Evolutionary conservation across 1,139 yeast species (phyloP), one percentile per base, ranked within the genome.

Genomic region (Sugiyamaella sp.): DNA sequence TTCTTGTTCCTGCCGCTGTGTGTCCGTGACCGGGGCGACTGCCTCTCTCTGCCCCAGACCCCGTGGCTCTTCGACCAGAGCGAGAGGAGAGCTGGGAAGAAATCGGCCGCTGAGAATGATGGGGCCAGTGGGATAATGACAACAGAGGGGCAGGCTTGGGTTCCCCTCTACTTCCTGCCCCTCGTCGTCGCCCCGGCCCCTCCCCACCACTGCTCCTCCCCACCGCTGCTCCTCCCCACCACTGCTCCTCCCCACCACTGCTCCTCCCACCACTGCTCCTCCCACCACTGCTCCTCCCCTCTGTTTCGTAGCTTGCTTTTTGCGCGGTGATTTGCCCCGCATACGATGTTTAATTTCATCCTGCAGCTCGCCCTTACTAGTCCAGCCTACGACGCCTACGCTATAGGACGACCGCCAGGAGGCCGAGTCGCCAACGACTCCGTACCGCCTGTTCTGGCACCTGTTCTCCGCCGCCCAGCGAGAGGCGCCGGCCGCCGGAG

Each of bases 261-360:
- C 14, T 5, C 35, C 4, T 12, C n/a, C 35, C 35, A 4, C 35
- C 4, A 5, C 29, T 25, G 9, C 29, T 25, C 29, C 35, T 29
- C 35, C 35, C n/a, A n/a, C n/a, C n/a, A n/a, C n/a, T 29, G 14
- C 35, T 29, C 35, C 35, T 12, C 35, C n/a, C 35, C 35, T 29
- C 35, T 12, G 14, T 8, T 12, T 29, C 35, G 14, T 4, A 29
- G 35, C 35, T 29, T 29, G 8, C 35, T 6, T 29, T 29, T 6
- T 12, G 4, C 14, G 8, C n/a, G 8, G n/a, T 6, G 35, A 29
- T 29, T 29, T 29, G 35, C 35, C 35, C 35, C 35, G 35, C 35
- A 29, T 29, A 29, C 35, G 35, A 29, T 29, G 35, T 29, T 29
- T 29, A 29, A 29, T 29, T 29, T 29, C 35, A 29, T 29, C 35